phyloP scores from a whole-genome alignment of 164 flowering plant species.

The Echeveria elegans region DNA sequence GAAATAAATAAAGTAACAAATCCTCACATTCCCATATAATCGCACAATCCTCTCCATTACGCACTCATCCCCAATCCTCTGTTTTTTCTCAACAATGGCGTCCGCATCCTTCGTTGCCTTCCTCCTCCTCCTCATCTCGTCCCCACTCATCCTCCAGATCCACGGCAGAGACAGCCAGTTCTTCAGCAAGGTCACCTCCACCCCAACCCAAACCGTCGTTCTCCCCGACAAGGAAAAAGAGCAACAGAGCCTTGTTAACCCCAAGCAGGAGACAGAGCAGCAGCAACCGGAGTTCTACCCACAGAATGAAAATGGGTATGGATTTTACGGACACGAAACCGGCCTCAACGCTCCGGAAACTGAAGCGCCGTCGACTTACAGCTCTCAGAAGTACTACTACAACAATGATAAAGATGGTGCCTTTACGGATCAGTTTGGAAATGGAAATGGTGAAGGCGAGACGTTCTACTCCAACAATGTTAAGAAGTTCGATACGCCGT shows the following conservation, averaged over 20 bases:
- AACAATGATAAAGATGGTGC: background rate
- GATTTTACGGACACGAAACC: slow-evolving; percentile 1
- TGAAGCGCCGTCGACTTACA: too few relatives aligned
- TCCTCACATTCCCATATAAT: background rate
- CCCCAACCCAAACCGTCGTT: background rate
- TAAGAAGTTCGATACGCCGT: background rate
- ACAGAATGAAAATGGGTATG: slow-evolving; percentile 5
- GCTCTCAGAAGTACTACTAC: background rate
- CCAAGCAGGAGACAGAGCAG: background rate
- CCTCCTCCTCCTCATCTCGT: background rate
- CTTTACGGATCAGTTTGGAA: background rate
- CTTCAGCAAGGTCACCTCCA: background rate
- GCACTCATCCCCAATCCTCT: background rate
- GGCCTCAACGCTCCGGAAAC: background rate
- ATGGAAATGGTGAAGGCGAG: background rate
- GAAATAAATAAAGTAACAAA: background rate
- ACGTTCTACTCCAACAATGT: background rate
- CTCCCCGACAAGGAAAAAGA: background rate
- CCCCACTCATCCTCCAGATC: background rate
- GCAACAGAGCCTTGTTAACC: background rate
- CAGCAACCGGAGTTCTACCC: background rate
- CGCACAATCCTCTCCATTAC: background rate
- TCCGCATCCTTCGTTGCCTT: background rate
- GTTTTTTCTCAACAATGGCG: background rate
- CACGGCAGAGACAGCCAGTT: slow-evolving; percentile 5